Conservation (phyloP, 306 rosid genomes). For the Lotus japonicus region DNA sequence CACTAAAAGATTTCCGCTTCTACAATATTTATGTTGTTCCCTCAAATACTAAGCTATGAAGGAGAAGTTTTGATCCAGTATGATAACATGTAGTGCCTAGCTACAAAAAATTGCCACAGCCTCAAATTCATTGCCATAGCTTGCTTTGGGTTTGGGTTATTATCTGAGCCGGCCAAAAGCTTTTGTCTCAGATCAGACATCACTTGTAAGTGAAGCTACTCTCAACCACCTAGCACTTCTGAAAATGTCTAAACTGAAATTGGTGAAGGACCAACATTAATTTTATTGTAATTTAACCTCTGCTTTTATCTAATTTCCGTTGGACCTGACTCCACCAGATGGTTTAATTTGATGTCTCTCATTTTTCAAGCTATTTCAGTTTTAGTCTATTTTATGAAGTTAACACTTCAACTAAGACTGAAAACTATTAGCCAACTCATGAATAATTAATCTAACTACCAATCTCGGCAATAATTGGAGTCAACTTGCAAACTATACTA, state of each 20-base stretch:
- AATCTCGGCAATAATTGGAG: not conserved
- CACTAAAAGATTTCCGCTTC: too few species aligned
- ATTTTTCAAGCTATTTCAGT: slow-evolving; percentile 13
- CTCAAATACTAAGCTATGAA: too few species aligned
- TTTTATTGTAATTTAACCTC: not conserved
- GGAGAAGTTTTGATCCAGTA: too few species aligned
- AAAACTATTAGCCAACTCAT: not conserved
- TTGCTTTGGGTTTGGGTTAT: not conserved
- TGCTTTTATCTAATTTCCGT: not conserved
- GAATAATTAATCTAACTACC: not conserved
- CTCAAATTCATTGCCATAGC: not conserved
- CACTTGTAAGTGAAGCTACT: slow-evolving; percentile 47
- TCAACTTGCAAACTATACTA: not conserved
- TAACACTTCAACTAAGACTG: slow-evolving; percentile 22
- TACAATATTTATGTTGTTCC: too few species aligned
- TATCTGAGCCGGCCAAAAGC: not conserved
- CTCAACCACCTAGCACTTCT: slow-evolving; percentile 11
- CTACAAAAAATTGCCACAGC: too few species aligned
- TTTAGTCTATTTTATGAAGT: not conserved
- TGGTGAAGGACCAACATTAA: not conserved
- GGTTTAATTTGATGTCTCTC: not conserved
- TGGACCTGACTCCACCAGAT: slow-evolving; percentile 26
- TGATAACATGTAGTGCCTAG: too few species aligned
- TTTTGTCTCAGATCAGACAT: not conserved
- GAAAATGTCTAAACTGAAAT: not conserved